These are phyloP conservation scores for Dactylorhiza incarnata DNA, from an alignment of 106 monocot genomes.

Conservation along the genomic window DNA sequence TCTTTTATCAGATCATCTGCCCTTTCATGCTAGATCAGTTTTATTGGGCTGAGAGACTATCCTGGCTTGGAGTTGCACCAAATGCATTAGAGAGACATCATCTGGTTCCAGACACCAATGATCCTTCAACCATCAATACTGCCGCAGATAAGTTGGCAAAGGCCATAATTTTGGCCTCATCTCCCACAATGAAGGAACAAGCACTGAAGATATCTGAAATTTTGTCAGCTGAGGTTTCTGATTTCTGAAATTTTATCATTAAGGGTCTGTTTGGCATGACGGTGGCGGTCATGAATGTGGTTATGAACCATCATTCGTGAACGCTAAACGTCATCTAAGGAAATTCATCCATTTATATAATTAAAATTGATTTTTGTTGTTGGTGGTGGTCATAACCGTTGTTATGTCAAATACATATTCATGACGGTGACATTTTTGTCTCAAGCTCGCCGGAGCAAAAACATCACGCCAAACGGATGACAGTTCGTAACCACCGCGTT, in stretches of 20 bases:
- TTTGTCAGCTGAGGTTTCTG: constrained; percentile 55
- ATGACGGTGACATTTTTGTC: no score
- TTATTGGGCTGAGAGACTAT: constrained; percentile 93
- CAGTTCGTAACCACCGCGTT: no score
- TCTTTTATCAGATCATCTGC: constrained; percentile 56
- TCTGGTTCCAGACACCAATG: constrained; percentile 53
- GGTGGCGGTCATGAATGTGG: background rate
- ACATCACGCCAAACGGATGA: no score
- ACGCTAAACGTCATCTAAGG: background rate
- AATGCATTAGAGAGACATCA: constrained; percentile 45
- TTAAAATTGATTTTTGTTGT: no score
- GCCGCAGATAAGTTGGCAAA: constrained; percentile 32
- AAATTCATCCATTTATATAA: background rate
- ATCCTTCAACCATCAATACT: constrained; percentile 27
- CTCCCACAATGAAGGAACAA: constrained; percentile 44
- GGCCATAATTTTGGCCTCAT: constrained; percentile 49
- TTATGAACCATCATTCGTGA: background rate
- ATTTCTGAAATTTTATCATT: background rate
- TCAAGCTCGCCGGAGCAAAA: no score
- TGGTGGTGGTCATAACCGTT: no score
- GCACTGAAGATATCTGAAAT: constrained; percentile 46
- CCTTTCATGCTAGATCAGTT: constrained; percentile 93
- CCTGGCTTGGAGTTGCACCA: constrained; percentile 82
- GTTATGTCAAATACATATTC: no score
- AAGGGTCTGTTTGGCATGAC: background rate